A percentile compares a stretch with the other conserved stretches of the same genome.
Conservation (phyloP, 1,284 basidiomycete species). For the Boletus sp. region DNA sequence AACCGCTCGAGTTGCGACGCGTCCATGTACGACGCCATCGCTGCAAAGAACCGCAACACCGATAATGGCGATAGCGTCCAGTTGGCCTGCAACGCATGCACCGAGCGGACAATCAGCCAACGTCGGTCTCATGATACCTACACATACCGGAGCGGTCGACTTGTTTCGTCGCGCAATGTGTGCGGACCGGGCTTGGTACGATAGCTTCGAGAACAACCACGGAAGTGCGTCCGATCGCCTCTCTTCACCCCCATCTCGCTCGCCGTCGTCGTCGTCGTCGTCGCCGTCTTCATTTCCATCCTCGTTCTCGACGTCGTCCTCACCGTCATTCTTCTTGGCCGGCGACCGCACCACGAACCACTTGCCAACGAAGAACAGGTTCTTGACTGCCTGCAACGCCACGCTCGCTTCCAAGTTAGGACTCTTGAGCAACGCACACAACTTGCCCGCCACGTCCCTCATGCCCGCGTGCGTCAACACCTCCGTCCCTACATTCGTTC, state of each 20-base stretch:
- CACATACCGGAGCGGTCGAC: slow-evolving; percentile 47
- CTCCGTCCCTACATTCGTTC: slow-evolving; percentile 12
- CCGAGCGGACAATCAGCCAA: background rate
- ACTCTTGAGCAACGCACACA: slow-evolving; percentile 84
- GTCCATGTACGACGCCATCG: slow-evolving; percentile 79
- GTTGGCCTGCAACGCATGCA: slow-evolving; percentile 47
- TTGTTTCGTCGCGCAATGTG: slow-evolving; percentile 69
- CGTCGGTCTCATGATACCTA: background rate
- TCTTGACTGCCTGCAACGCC: slow-evolving; percentile 90
- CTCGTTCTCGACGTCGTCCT: no score
- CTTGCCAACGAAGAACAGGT: slow-evolving; percentile 90
- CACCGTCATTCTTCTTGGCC: slow-evolving; percentile 22
- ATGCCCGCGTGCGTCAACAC: slow-evolving; percentile 58
- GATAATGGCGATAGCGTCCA: slow-evolving; percentile 86
- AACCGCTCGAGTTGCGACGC: slow-evolving; percentile 61
- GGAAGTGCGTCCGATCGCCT: slow-evolving; percentile 67
- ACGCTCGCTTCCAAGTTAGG: slow-evolving; percentile 78
- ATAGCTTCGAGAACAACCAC: slow-evolving; percentile 94
- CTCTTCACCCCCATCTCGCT: slow-evolving; percentile 27
- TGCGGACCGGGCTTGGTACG: slow-evolving; percentile 82
- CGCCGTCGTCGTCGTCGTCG: slow-evolving; percentile 12
- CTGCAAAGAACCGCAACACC: slow-evolving; percentile 92
- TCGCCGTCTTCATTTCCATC: no score
- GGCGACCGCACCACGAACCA: slow-evolving; percentile 57
- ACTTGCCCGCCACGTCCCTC: slow-evolving; percentile 75